These are phyloP conservation scores for Ganoderma sp. DNA, from an alignment of 1,284 basidiomycete species.

Conservation along the genomic window DNA sequence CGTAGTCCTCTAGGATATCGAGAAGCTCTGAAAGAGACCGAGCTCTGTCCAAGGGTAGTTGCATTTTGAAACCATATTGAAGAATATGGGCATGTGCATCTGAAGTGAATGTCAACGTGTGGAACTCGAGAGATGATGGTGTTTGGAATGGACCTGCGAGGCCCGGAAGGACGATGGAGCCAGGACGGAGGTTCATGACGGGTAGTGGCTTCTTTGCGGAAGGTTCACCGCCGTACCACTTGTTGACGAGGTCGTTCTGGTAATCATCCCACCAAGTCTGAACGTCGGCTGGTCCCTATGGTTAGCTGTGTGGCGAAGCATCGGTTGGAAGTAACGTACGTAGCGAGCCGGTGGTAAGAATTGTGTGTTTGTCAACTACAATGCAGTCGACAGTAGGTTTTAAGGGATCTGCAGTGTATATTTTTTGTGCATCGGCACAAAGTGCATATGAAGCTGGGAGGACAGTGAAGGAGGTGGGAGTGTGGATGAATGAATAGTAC, in stretches of 20 bases:
- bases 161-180: constrained; percentile 69
- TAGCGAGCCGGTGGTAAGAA: constrained; percentile 62
- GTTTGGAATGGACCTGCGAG: constrained; percentile 57
- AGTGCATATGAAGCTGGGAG: constrained; percentile 41
- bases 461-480: constrained; percentile 8
- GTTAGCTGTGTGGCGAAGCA: constrained; percentile 8
- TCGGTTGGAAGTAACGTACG: constrained; percentile 39
- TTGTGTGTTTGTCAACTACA: constrained; percentile 59
- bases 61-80: constrained; percentile 70
- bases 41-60: constrained; percentile 68
- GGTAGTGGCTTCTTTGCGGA: constrained; percentile 44
- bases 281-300: constrained; percentile 37
- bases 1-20: constrained; percentile 65
- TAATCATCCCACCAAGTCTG: constrained; percentile 36
- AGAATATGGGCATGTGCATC: constrained; percentile 85
- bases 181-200: constrained; percentile 50
- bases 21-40: constrained; percentile 69
- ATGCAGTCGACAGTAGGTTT: constrained; percentile 63
- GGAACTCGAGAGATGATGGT: neutral
- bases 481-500: constrained; percentile 19
- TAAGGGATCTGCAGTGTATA: constrained; percentile 39
- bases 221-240: constrained; percentile 41
- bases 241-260: constrained; percentile 38
- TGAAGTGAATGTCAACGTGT: constrained; percentile 33
- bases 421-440: constrained; percentile 32